Evolutionary conservation across 140 eudicot genomes (phyloP).

Genomic region (Stevia rebaudiana): DNA sequence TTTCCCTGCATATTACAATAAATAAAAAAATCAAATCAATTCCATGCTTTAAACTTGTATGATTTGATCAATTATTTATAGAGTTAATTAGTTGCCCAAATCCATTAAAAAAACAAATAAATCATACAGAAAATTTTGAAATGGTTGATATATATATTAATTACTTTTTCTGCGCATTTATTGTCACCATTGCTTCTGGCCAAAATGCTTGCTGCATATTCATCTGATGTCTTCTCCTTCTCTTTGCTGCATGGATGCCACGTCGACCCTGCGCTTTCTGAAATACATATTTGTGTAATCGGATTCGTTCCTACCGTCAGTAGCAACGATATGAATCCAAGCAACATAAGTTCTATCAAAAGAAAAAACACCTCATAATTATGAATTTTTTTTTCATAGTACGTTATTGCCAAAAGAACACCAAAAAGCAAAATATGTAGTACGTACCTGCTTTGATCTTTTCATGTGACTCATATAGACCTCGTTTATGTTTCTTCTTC

Average conservation of each 20-base stretch:
- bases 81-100: too few species aligned
- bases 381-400: too few species aligned
- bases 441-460: slow-evolving; percentile 47
- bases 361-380: slow-evolving; percentile 1
- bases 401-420: background rate
- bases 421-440: too few species aligned
- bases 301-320: slow-evolving; percentile 42
- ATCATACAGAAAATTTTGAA: too few species aligned
- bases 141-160: background rate
- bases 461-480: slow-evolving; percentile 40
- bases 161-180: slow-evolving; percentile 39
- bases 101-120: too few species aligned
- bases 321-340: slow-evolving; percentile 55
- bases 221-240: background rate
- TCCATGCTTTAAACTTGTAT: background rate
- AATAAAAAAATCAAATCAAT: background rate
- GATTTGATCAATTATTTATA: too few species aligned
- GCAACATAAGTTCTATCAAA: slow-evolving; percentile 44
- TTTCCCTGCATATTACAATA: slow-evolving; percentile 34
- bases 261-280: slow-evolving; percentile 28
- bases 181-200: slow-evolving; percentile 20
- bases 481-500: slow-evolving; percentile 34
- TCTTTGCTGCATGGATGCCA: slow-evolving; percentile 39
- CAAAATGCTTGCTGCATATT: slow-evolving; percentile 11
- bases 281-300: slow-evolving; percentile 41